Evolutionary conservation across 176 grass and related monocot species (phyloP).

Genomic region (Puya raimondii): DNA sequence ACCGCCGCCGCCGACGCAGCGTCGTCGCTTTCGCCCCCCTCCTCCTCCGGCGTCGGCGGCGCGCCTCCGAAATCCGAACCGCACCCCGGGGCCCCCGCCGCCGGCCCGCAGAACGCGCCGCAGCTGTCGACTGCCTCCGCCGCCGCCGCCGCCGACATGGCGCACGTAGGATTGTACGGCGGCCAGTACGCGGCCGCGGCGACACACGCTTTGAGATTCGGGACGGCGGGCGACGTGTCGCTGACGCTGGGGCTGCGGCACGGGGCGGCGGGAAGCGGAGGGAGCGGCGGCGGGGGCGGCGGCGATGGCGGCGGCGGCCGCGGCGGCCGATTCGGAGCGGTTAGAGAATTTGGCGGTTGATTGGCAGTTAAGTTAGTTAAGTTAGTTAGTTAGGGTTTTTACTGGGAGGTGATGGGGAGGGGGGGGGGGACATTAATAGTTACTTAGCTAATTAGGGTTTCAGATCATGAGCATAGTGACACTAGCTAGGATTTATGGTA

Average conservation of each 20-base stretch:
- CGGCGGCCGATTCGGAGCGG: conserved; percentile 49
- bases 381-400: background rate
- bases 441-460: background rate
- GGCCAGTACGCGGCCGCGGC: background rate
- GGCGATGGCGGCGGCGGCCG: conserved; percentile 45
- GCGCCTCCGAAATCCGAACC: conserved; percentile 49
- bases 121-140: too few species aligned
- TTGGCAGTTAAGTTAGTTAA: conserved; percentile 30
- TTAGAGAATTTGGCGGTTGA: conserved; percentile 82
- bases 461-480: too few species aligned
- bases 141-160: too few species aligned
- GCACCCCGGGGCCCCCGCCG: conserved; percentile 21
- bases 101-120: conserved; percentile 22
- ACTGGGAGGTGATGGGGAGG: conserved; percentile 21
- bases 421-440: conserved; percentile 1
- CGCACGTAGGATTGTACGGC: too few species aligned
- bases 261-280: conserved; percentile 25
- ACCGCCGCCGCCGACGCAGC: conserved; percentile 31
- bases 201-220: conserved; percentile 45
- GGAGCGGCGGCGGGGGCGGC: conserved; percentile 42
- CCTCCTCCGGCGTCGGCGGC: background rate
- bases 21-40: conserved; percentile 35
- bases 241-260: conserved; percentile 90
- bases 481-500: conserved; percentile 6
- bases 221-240: conserved; percentile 63